phyloP scores from a whole-genome alignment of 2,329 filamentous ascomycete species.

The Cercospora sojina region DNA sequence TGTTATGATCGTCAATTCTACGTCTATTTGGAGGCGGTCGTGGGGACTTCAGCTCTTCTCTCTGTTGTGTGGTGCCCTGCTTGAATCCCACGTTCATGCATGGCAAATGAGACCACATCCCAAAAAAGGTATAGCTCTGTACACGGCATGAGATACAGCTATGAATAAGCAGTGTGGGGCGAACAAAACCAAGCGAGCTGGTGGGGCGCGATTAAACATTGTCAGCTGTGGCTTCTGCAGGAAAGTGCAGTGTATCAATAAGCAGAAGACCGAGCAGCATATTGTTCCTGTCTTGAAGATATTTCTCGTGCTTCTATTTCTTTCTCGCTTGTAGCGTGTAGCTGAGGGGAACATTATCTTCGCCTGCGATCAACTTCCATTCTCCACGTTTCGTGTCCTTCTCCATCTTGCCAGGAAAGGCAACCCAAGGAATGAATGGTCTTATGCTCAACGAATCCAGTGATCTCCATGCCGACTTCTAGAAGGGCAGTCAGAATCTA shows the following conservation, averaged over 20 bases:
- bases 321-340: conserved; percentile 11
- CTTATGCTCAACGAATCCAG: conserved; percentile 24
- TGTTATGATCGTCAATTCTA: not conserved
- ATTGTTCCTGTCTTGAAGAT: not conserved
- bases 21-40: not conserved
- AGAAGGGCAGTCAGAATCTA: conserved; percentile 24
- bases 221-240: not conserved
- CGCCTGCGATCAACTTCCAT: conserved; percentile 3
- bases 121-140: not conserved
- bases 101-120: not conserved
- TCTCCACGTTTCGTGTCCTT: conserved; percentile 9
- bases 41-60: not conserved
- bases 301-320: not conserved
- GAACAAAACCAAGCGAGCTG: not conserved
- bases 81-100: not conserved
- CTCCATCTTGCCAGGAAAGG: conserved; percentile 25
- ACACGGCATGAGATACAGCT: not conserved
- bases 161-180: not conserved
- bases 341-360: conserved; percentile 10
- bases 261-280: not conserved
- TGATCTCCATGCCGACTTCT: conserved; percentile 23
- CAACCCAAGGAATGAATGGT: conserved; percentile 26
- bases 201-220: not conserved
- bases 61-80: not conserved
- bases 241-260: not conserved